Evolutionary conservation across 768 basidiomycete species (phyloP).

Genomic region (Mycena rebaudengoi): DNA sequence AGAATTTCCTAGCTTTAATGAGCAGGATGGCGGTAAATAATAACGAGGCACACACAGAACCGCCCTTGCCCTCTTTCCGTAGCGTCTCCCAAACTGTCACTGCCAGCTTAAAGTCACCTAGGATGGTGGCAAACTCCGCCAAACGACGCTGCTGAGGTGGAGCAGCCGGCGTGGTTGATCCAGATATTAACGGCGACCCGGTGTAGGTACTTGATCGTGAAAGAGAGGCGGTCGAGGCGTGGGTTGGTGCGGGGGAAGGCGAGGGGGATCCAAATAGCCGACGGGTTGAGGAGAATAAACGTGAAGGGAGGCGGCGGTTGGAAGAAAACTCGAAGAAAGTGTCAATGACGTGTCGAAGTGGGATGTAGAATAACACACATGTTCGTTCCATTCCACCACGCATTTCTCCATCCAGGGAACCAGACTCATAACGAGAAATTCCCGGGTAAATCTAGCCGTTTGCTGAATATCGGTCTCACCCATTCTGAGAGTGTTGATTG

Average conservation of each 20-base stretch:
- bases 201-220: slow-evolving; percentile 48
- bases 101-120: slow-evolving; percentile 91
- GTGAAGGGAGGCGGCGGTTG: slow-evolving; percentile 80
- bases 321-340: slow-evolving; percentile 85
- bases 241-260: slow-evolving; percentile 53
- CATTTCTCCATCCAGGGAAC: slow-evolving; percentile 98
- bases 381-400: slow-evolving; percentile 94
- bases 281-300: slow-evolving; percentile 87
- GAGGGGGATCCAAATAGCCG: slow-evolving; percentile 78
- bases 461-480: slow-evolving; percentile 78
- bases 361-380: slow-evolving; percentile 46
- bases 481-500: slow-evolving; percentile 59
- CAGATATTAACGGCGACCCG: slow-evolving; percentile 33
- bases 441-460: slow-evolving; percentile 81
- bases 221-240: slow-evolving; percentile 50
- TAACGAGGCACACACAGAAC: slow-evolving; percentile 66
- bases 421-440: slow-evolving; percentile 89
- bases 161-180: slow-evolving; percentile 38
- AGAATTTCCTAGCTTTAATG: slow-evolving; percentile 73
- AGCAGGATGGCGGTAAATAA: slow-evolving; percentile 1
- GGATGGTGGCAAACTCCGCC: slow-evolving; percentile 93
- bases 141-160: slow-evolving; percentile 84
- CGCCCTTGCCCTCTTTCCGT: slow-evolving; percentile 87
- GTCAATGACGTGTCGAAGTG: slow-evolving; percentile 11
- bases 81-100: slow-evolving; percentile 85